Conservation (phyloP, 2,329 filamentous ascomycete genomes). For the Thelonectria rubi region DNA sequence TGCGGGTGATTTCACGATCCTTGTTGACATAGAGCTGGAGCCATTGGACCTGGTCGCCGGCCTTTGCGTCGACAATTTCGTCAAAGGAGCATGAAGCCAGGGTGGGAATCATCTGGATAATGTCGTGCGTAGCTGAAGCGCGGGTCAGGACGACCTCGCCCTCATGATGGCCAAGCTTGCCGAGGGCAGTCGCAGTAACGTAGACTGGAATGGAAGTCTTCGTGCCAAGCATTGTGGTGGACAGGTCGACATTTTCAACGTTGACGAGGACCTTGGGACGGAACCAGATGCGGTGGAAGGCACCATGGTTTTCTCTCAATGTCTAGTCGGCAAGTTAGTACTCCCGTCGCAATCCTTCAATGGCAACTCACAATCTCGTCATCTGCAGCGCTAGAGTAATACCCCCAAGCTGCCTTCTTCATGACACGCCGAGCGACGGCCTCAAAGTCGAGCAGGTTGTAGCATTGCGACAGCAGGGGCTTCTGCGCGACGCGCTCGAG, state of each 20-base stretch:
- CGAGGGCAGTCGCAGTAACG: constrained; percentile 93
- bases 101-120: constrained; percentile 98
- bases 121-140: constrained; percentile 84
- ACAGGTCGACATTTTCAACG: constrained; percentile 86
- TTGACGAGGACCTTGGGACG: constrained; percentile 88
- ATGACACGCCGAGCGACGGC: constrained; percentile 87
- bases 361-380: constrained; percentile 52
- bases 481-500: constrained; percentile 78
- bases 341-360: not conserved
- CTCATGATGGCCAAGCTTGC: constrained; percentile 92
- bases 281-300: constrained; percentile 98
- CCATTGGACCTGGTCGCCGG: constrained; percentile 90
- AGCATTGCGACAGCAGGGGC: constrained; percentile 86
- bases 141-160: constrained; percentile 92
- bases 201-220: constrained; percentile 91
- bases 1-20: constrained; percentile 87
- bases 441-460: constrained; percentile 96
- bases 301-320: constrained; percentile 92
- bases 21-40: constrained; percentile 98
- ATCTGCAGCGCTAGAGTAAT: constrained; percentile 89
- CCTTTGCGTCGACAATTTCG: constrained; percentile 87
- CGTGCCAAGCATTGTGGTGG: constrained; percentile 92
- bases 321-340: constrained; percentile 63
- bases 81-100: constrained; percentile 97
- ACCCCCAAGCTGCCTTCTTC: constrained; percentile 97